Percentiles rank a stretch among this genome's conserved stretches.
Conservation (phyloP, 805 yeast genomes). For the Candida boleticola region DNA sequence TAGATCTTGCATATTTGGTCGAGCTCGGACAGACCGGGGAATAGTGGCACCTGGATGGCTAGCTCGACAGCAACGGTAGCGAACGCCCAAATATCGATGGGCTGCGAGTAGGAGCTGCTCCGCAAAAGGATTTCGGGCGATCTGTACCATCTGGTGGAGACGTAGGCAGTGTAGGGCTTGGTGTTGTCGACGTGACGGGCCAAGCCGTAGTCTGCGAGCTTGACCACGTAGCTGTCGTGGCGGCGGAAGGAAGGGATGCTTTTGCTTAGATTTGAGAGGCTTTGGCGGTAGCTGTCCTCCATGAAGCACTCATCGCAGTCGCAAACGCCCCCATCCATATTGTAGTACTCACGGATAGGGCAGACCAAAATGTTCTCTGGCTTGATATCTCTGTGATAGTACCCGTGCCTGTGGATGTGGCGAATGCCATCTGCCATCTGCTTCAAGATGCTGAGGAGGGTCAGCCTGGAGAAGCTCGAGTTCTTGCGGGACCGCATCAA, state of each 20-base stretch:
- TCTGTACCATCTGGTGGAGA: slow-evolving; percentile 84
- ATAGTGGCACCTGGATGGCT: slow-evolving; percentile 71
- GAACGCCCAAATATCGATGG: slow-evolving; percentile 85
- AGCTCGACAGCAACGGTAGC: slow-evolving; percentile 76
- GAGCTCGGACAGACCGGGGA: slow-evolving; percentile 77
- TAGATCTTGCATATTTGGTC: slow-evolving; percentile 76
- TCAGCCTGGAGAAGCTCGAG: slow-evolving; percentile 51
- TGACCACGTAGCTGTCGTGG: slow-evolving; percentile 55
- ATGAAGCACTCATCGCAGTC: slow-evolving; percentile 40
- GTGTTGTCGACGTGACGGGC: slow-evolving; percentile 58
- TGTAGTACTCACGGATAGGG: slow-evolving; percentile 52
- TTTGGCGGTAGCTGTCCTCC: slow-evolving; percentile 22
- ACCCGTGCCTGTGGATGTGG: slow-evolving; percentile 72
- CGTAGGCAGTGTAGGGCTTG: slow-evolving; percentile 68
- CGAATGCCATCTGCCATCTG: slow-evolving; percentile 76
- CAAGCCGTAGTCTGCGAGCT: slow-evolving; percentile 78
- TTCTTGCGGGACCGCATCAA: slow-evolving; percentile 62
- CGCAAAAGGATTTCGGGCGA: slow-evolving; percentile 78
- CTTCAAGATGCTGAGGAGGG: slow-evolving; percentile 63
- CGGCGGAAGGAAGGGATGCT: slow-evolving; percentile 40
- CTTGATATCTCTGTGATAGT: slow-evolving; percentile 86
- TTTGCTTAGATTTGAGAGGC: slow-evolving; percentile 9
- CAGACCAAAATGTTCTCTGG: slow-evolving; percentile 87
- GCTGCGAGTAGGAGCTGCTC: slow-evolving; percentile 58
- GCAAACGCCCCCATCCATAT: slow-evolving; percentile 20